These are phyloP conservation scores for Tetraselmis striata DNA, from an alignment of 139 green algal species.

Conservation along the genomic window DNA sequence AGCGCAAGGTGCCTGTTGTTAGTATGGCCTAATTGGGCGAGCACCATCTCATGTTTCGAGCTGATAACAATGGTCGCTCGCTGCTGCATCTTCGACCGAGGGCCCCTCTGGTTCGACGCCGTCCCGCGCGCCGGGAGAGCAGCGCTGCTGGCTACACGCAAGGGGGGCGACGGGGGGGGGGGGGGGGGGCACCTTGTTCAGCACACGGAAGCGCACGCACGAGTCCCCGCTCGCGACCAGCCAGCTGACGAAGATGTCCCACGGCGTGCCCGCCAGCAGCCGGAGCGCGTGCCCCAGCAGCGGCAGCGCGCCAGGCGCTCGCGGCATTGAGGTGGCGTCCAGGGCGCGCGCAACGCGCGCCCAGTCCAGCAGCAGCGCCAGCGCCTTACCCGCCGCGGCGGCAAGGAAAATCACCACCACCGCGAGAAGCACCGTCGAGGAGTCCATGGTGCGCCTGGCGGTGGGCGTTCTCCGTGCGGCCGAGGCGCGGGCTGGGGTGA, in stretches of 20 bases:
- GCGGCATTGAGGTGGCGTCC: neutral
- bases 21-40: too few relatives aligned
- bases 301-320: slow-evolving; percentile 32
- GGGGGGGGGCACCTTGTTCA: slow-evolving; percentile 2
- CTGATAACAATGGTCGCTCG: too few relatives aligned
- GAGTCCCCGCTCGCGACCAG: slow-evolving; percentile 12
- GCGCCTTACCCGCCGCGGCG: neutral
- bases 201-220: neutral
- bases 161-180: neutral
- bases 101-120: too few relatives aligned
- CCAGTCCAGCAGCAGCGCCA: neutral
- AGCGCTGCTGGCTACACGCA: too few relatives aligned
- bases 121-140: too few relatives aligned
- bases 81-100: too few relatives aligned
- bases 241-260: slow-evolving; percentile 73
- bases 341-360: neutral
- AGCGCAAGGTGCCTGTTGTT: too few relatives aligned
- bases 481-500: too few relatives aligned
- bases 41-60: too few relatives aligned
- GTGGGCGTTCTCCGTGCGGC: too few relatives aligned
- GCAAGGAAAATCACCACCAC: neutral
- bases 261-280: slow-evolving; percentile 47
- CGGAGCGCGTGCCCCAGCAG: slow-evolving; percentile 53
- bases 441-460: neutral
- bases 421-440: neutral